Conservation (phyloP, 768 basidiomycete genomes). For the Russula lepida region DNA sequence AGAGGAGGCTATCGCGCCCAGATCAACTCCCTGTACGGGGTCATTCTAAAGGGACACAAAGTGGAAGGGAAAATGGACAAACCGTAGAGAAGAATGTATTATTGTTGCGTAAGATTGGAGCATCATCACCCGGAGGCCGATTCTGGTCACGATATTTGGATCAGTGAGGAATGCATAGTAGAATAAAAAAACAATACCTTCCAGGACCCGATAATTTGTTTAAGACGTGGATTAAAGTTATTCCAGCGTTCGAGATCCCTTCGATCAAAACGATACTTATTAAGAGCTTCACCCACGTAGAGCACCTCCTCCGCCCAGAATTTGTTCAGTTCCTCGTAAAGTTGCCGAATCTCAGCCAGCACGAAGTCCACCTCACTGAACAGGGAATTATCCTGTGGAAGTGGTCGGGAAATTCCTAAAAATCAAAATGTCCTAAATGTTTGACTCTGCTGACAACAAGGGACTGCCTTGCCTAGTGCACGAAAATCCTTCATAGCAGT, state of each 20-base stretch:
- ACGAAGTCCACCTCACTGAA: background rate
- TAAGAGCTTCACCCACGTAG: background rate
- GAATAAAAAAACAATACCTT: background rate
- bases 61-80: background rate
- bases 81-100: background rate
- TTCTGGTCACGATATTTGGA: background rate
- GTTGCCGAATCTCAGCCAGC: background rate
- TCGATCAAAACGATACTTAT: background rate
- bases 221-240: background rate
- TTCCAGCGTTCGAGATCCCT: background rate
- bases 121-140: background rate
- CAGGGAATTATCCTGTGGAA: background rate
- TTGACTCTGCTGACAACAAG: background rate
- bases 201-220: background rate
- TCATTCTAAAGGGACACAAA: background rate
- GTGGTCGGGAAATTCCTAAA: background rate
- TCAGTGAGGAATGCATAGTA: background rate
- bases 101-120: background rate
- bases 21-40: background rate
- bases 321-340: background rate
- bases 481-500: background rate
- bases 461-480: background rate
- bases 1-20: background rate
- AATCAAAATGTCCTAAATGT: background rate
- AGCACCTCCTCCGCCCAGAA: background rate